Conservation (phyloP, 1,284 basidiomycete species). For the Tilletia walkeri region DNA sequence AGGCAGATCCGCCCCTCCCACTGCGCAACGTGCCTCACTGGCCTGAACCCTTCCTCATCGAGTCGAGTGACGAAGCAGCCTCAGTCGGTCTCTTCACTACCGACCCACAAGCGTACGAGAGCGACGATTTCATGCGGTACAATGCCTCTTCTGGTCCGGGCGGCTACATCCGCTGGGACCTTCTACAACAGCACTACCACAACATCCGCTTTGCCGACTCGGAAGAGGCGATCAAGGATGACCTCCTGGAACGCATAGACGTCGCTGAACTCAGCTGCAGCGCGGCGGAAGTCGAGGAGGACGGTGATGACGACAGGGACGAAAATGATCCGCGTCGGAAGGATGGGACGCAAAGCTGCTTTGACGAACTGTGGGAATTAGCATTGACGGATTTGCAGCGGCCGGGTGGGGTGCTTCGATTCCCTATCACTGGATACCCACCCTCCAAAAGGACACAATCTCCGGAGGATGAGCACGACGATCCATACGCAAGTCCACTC, state of each 20-base stretch:
- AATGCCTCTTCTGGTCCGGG: conserved; percentile 1
- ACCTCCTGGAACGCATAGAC: not conserved
- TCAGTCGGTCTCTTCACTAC: not conserved
- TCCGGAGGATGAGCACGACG: not conserved
- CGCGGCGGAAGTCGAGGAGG: not conserved
- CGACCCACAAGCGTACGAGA: not conserved
- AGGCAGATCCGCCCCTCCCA: not conserved
- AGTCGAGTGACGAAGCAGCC: not conserved
- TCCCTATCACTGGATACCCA: conserved; percentile 1
- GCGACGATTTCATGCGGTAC: conserved; percentile 2
- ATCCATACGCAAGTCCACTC: conserved; percentile 2
- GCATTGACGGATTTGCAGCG: not conserved
- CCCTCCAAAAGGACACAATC: not conserved
- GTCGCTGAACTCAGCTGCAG: not conserved
- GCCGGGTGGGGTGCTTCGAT: not conserved
- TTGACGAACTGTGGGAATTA: conserved; percentile 12
- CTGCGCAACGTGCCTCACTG: conserved; percentile 3
- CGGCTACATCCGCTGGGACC: conserved; percentile 14
- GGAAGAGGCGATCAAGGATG: not conserved
- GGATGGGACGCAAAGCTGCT: not conserved
- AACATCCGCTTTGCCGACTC: not conserved
- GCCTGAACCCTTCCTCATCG: conserved; percentile 11
- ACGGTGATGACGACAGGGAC: not conserved
- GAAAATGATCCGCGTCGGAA: not conserved
- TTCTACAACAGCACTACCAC: conserved; percentile 9